Evolutionary conservation across 2,329 filamentous ascomycete genomes (phyloP).

Genomic region (Fusarium sp.): DNA sequence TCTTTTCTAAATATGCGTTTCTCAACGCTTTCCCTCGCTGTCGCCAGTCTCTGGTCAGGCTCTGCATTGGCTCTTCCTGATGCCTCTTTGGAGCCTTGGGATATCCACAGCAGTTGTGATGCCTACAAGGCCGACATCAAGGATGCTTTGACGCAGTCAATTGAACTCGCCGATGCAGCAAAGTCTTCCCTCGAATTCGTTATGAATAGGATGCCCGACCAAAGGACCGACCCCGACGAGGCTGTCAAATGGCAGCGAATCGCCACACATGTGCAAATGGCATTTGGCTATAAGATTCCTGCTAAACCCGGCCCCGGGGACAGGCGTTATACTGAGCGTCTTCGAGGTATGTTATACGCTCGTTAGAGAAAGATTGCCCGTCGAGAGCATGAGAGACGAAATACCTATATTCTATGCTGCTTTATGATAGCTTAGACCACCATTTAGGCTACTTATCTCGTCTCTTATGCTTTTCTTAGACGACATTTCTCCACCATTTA

Average conservation of each 20-base stretch:
- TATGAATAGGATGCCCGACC: neutral
- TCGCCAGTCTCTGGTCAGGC: neutral
- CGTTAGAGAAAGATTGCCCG: no score
- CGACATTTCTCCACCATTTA: no score
- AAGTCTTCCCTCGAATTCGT: constrained; percentile 2
- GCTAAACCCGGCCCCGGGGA: neutral
- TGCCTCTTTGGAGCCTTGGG: constrained; percentile 3
- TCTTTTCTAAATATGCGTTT: neutral
- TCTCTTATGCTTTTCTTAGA: neutral
- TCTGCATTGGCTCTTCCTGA: constrained; percentile 4
- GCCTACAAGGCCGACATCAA: constrained; percentile 8
- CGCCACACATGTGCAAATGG: neutral
- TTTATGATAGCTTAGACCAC: neutral
- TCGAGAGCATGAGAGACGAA: neutral
- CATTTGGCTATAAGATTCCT: neutral
- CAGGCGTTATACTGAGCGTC: neutral
- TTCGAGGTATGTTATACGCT: neutral
- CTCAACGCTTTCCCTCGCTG: neutral
- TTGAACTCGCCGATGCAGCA: constrained; percentile 11
- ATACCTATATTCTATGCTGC: no score
- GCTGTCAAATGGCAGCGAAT: constrained; percentile 2
- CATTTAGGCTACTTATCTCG: neutral
- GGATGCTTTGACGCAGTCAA: constrained; percentile 4
- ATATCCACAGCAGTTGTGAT: constrained; percentile 5
- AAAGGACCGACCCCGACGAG: neutral